Percentiles rank a stretch among this genome's conserved stretches.
Evolutionary conservation across 176 grass and related monocot genomes (phyloP).

Genomic region (Leersia perrieri): DNA sequence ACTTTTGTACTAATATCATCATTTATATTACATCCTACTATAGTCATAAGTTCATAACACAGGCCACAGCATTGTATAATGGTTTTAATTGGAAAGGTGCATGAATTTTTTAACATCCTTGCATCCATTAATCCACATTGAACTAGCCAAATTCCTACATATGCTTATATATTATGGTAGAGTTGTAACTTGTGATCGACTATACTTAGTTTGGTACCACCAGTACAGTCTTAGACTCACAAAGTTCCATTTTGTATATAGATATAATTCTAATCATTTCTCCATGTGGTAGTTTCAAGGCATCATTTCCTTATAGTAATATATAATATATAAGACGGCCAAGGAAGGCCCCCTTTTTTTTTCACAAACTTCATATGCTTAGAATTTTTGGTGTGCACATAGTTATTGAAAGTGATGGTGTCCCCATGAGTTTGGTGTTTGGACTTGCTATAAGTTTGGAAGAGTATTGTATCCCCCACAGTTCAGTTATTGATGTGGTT

Average conservation of each 20-base stretch:
- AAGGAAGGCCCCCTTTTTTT: not conserved
- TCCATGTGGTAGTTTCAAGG: not conserved
- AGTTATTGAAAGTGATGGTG: not conserved
- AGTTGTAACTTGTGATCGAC: too few relatives aligned
- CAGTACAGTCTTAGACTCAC: not conserved
- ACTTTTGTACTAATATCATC: not conserved
- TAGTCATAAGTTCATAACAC: too few relatives aligned
- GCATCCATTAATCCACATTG: not conserved
- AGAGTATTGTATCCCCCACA: not conserved
- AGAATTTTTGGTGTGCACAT: not conserved
- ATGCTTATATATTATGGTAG: not conserved
- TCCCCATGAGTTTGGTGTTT: not conserved
- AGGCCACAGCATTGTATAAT: too few relatives aligned
- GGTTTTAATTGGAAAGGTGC: not conserved
- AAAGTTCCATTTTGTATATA: not conserved
- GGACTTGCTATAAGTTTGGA: not conserved
- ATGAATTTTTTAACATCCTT: not conserved
- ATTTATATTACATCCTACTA: not conserved
- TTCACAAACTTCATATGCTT: too few relatives aligned
- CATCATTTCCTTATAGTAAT: too few relatives aligned
- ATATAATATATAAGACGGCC: not conserved
- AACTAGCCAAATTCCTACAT: not conserved
- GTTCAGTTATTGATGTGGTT: not conserved
- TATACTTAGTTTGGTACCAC: too few relatives aligned
- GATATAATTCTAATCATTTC: not conserved